A percentile compares a stretch with the other conserved stretches of the same genome.
phyloP scores from a whole-genome alignment of 2,329 filamentous ascomycete species.

The Sporothrix pseudoabietina region DNA sequence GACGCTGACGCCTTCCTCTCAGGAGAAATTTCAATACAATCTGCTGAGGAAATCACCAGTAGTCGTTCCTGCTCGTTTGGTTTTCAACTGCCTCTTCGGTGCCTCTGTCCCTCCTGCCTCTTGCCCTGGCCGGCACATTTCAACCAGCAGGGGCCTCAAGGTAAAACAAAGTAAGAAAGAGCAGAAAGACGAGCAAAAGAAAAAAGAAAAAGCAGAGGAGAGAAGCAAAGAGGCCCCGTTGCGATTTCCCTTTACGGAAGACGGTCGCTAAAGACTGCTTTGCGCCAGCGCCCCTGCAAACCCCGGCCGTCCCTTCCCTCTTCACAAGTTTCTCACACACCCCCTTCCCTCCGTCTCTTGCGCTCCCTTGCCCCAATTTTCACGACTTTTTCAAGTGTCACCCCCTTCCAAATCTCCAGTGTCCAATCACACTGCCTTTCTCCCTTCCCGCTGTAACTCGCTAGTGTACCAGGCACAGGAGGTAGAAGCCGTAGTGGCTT shows the following conservation, averaged over 20 bases:
- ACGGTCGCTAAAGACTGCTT: constrained; percentile 27
- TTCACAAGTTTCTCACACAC: not conserved
- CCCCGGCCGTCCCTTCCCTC: not conserved
- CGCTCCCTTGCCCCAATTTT: constrained; percentile 24
- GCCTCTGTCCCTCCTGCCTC: not conserved
- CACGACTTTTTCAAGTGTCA: constrained; percentile 14
- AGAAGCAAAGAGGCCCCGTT: constrained; percentile 16
- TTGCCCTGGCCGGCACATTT: constrained; percentile 25
- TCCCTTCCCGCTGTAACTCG: constrained; percentile 28
- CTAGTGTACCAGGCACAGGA: constrained; percentile 30
- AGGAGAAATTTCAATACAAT: not conserved
- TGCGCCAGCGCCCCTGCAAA: not conserved
- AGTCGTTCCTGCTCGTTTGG: constrained; percentile 12
- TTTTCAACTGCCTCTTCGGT: not conserved
- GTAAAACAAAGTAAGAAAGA: constrained; percentile 34
- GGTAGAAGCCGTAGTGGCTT: constrained; percentile 22
- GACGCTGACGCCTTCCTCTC: not conserved
- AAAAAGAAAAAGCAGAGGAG: constrained; percentile 19
- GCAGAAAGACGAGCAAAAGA: constrained; percentile 26
- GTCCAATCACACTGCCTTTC: constrained; percentile 27
- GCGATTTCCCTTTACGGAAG: constrained; percentile 24
- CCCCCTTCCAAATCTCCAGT: constrained; percentile 24
- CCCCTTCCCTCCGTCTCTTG: constrained; percentile 3
- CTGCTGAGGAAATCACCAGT: not conserved
- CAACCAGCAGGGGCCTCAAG: constrained; percentile 24